Evolutionary conservation across 805 yeast genomes (phyloP), one percentile per base, ranked within the genome.

Genomic region (Scheffersomyces spartinae): DNA sequence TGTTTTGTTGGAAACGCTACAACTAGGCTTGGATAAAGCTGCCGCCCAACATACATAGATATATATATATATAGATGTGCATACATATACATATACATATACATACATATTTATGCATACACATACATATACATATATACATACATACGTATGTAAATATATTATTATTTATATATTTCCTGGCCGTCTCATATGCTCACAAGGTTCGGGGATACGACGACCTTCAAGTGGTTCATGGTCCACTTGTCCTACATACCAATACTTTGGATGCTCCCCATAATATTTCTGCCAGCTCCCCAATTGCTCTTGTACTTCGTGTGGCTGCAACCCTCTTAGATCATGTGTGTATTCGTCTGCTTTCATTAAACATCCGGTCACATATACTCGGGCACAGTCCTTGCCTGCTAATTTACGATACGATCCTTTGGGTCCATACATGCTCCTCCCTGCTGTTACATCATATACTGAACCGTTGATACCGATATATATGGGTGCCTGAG

Each of bases 331-430:
- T 18, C 86, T 49, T 21, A 79, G 47, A 43, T 80, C 88, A 43
- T 69, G 64, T 0, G 86, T 77, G 32, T 61, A 60, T 38, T 78
- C 78, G 17, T 66, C 69, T 9, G 39, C 45, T 17, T 59, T 57
- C 20, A 49, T 43, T 31, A 79, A 71, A 38, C 85, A 78, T 3
- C 86, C 86, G 1, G 83, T 78, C 3, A 68, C 74, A 38, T 66
- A 75, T 11, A 78, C 79, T 15, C 86, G 52, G 3, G 84, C 74
- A 20, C 72, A 68, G 45, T 79, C 91, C 21, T 52, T 52, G 1
- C 88, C 91, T 17, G 74, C 63, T 39, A 79, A 65, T 21, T 61
- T 49, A 7, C 55, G 39, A 42, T 79, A 79, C 1, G 69, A 40
- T 1, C 79, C 79, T 1, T 57, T 49, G 1, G 74, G 74, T 0